Evolutionary conservation across 768 basidiomycete genomes (phyloP), one percentile per base, ranked within the genome.

Genomic region (Lactarius quietus): DNA sequence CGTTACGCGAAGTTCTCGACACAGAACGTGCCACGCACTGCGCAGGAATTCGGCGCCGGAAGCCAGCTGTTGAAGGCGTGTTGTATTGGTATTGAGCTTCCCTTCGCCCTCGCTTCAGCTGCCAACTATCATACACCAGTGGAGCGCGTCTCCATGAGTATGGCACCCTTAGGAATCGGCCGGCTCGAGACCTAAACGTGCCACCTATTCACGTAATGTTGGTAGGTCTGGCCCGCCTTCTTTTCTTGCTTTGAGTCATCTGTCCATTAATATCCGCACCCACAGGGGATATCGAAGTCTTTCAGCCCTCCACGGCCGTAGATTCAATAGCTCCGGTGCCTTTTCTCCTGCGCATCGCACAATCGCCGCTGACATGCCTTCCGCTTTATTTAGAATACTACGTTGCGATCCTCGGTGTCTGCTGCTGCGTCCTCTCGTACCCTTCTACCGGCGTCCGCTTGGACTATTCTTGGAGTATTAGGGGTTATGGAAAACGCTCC

Each of bases 191-290:
- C 55, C 29, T 41, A 38, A 17, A 36, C 6, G 23, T 17, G 45
- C 52, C 56, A 52, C 56, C 38, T 55, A 57, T 51, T 45, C 55
- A 66, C 65, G 61, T 62, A 66, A 66, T 62, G 31, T 23, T 28
- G 35, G 28, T 23, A 52, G 17, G 59, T 57, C 17, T 35, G 12
- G 20, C n/a, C 51, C 35, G 51, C 38, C 59, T 54, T 55, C 56
- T 36, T 41, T 48, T 33, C 51, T 31, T 36, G 33, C 45, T 41
- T 65, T 35, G 35, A 60, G 31, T n/a, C 33, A 28, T 51, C 23
- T 29, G 20, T 43, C 65, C 20, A 29, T 55, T 61, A 23, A 36
- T 48, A 45, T 48, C 29, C 59, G 54, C 64, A 54, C 14, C 59
- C 59, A 29, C 64, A 65, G 53, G 58, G 38, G 57, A 65, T 38